Base-by-base conservation (phyloP, 768 basidiomycete genomes). In the Podaxis pistillaris region DNA sequence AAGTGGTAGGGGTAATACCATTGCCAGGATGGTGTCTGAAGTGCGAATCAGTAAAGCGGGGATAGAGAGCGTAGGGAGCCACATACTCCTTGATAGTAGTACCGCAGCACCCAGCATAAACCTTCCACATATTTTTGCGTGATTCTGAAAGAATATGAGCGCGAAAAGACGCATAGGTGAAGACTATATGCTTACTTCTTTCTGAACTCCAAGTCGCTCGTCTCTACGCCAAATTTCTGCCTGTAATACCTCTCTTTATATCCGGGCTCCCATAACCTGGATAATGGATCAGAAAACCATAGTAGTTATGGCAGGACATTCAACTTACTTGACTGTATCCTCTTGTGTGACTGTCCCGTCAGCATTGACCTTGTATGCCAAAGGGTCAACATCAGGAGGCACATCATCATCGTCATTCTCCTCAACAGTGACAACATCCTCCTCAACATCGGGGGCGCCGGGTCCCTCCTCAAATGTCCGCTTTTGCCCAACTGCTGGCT, bases 1-100 rank as follows among this genome's bases (percentile, higher is more conserved):
- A 97, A 99, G 75, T 99, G 97, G 70, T 91, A 96, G 1, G 97
- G 97, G 73, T 98, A 98, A 77, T 90, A 99, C 97, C 97, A 99
- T 70, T 95, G 87, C 96, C 96, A 98, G 2, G 96, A 97, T 3
- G 93, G 91, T 7, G 92, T 86, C 93, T 90, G 52, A 41, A 40
- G 37, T 3, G 17, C 46, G 17, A 41, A 62, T 65, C 54, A 69
- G 70, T 63, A n/a, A 9, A 37, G 56, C 53, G 26, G 44, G 65
- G 33, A 13, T 63, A 22, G 24, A 47, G 15, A 63, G 22, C 58
- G 4, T 47, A 17, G 44, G 55, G 8, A 19, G 58, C 38, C 24
- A 75, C 86, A 64, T 74, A 97, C 95, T 69, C 97, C 97, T 83
- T 98, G 96, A 72, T 98, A 99, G 72, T 99, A 98, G 74, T 99